phyloP scores from a whole-genome alignment of 257 asterid genomes.

The Salvia miltiorrhiza region DNA sequence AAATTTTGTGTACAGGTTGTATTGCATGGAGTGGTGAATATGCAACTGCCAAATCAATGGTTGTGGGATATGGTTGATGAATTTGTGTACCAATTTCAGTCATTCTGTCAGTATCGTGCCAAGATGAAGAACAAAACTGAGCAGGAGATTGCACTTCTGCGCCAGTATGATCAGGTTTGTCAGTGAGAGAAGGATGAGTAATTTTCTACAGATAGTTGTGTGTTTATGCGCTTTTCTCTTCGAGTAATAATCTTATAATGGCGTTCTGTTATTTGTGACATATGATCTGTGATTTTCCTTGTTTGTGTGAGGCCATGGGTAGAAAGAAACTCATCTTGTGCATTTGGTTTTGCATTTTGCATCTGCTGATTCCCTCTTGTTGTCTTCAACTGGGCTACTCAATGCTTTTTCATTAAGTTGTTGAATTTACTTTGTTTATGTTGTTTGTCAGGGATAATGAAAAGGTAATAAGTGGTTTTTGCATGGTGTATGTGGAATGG shows the following conservation, averaged over 20 bases:
- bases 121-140: slow-evolving; percentile 92
- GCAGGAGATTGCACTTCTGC: slow-evolving; percentile 77
- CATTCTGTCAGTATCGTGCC: slow-evolving; percentile 95
- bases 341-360: no score
- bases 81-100: slow-evolving; percentile 93
- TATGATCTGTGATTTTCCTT: not conserved
- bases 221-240: not conserved
- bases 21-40: slow-evolving; percentile 86
- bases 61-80: slow-evolving; percentile 99
- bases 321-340: not conserved
- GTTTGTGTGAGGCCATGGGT: not conserved
- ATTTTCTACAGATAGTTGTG: not conserved
- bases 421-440: not conserved
- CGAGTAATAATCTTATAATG: not conserved
- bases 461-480: not conserved
- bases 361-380: not conserved
- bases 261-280: not conserved
- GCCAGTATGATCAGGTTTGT: slow-evolving; percentile 69
- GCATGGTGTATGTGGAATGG: not conserved
- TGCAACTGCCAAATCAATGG: slow-evolving; percentile 99
- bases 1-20: slow-evolving; percentile 53
- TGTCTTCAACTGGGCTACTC: not conserved
- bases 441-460: not conserved
- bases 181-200: not conserved
- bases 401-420: not conserved